Evolutionary conservation across 1,284 basidiomycete genomes (phyloP).

Genomic region (Cryptococcus sp.): DNA sequence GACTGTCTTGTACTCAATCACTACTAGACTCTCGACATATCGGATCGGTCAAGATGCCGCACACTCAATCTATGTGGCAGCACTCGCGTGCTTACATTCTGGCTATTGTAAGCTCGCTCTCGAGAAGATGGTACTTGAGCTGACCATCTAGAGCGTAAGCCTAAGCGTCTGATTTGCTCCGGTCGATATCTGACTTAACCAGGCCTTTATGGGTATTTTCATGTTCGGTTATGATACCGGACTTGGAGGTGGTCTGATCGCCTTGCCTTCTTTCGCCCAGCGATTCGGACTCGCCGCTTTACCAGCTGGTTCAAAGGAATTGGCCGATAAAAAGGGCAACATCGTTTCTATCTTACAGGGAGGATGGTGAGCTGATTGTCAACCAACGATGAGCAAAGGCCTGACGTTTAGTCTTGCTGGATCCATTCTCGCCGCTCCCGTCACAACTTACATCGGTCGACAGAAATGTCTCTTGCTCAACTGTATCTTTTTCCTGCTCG

Average conservation of each 20-base stretch:
- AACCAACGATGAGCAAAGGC: not conserved
- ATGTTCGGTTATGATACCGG: slow-evolving; percentile 66
- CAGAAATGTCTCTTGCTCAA: slow-evolving; percentile 57
- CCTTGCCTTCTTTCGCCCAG: slow-evolving; percentile 57
- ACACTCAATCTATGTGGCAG: not conserved
- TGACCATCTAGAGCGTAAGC: not conserved
- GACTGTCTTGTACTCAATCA: slow-evolving; percentile 15
- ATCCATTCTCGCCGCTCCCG: slow-evolving; percentile 57
- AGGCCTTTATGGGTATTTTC: slow-evolving; percentile 63
- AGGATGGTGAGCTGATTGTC: slow-evolving; percentile 50
- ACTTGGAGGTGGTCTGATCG: slow-evolving; percentile 50
- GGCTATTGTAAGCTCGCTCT: slow-evolving; percentile 56
- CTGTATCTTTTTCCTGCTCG: slow-evolving; percentile 60
- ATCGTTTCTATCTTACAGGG: slow-evolving; percentile 73
- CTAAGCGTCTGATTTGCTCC: not conserved
- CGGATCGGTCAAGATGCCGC: not conserved
- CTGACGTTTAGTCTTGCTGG: slow-evolving; percentile 60
- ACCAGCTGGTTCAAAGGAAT: slow-evolving; percentile 20
- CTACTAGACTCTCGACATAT: slow-evolving; percentile 35
- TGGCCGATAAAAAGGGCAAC: slow-evolving; percentile 44
- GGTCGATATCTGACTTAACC: not conserved
- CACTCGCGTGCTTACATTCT: slow-evolving; percentile 50
- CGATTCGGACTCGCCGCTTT: slow-evolving; percentile 60
- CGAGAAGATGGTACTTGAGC: too few species aligned
- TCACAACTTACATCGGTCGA: slow-evolving; percentile 36